Base-by-base conservation (phyloP, 2,329 filamentous ascomycete genomes). In the Aspergillus sp. region DNA sequence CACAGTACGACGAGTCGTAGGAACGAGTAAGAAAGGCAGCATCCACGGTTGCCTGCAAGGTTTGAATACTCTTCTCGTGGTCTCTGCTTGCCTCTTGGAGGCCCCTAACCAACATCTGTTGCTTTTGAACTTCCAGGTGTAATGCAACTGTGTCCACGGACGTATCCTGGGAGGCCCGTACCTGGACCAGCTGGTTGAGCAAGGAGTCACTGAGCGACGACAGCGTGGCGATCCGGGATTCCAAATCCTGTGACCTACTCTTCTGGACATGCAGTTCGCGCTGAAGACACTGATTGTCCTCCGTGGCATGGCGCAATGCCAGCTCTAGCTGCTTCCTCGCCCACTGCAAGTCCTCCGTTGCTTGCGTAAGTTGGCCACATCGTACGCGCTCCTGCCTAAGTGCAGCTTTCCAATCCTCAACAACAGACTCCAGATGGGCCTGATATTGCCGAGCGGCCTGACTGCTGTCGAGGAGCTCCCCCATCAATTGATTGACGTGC, bases 161-260 rank as follows among this genome's bases (percentile, higher is more conserved):
- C 36, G 6, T 34, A 5, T 45, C 42, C 40, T 46, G 43, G 14
- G 34, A 13, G 19, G 4, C 29, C 14, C 5, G 9, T 34, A 31
- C 34, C 34, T 25, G 23, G 14, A 51, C 14, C 16, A 46, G 19
- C 25, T 19, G 29, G 19, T 45, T 47, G 29, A 32, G 17, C 38
- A 52, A 47, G 7, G 44, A 47, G 38, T 52, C 45, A 23, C 41
- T 47, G 19, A 52, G 29, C 17, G 50, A 44, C 4, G 29, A 21
- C 13, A 47, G 17, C 9, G 45, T 19, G 7, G 25, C 31, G 4
- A 44, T 5, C 13, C 45, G 50, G 19, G 38, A 38, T 17, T 48
- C 45, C 20, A 20, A 16, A n/a, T 46, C 50, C 25, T 52, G 23
- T 21, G 38, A 23, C 40, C 47, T 52, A 9, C 25, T 47, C 14